Evolutionary conservation across 31 red algal species (phyloP), one percentile per base, ranked within the genome.

Genomic region (Bonnemaisonia californica): DNA sequence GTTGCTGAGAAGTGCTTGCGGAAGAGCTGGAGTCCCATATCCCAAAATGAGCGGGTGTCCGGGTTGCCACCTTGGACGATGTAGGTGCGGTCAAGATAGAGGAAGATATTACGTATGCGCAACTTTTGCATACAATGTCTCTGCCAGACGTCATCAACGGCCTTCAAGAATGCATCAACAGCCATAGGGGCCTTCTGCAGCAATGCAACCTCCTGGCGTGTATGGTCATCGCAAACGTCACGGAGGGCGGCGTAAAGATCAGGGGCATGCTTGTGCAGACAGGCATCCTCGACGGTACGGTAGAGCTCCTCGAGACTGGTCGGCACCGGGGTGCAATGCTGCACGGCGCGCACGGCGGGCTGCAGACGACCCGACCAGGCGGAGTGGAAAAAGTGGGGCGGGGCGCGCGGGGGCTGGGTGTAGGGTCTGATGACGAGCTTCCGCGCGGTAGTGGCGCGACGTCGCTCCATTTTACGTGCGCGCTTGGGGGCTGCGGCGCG

Each of bases 21-120:
- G 59, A 95, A 99, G 2, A 93, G 51, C 21, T 61, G 77, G 9
- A 96, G 62, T 11, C 86, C 93, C 93, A 99, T 94, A 54, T 99
- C 93, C 93, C 93, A 96, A 55, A 95, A 80, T 18, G 84, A 85
- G 2, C 82, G 57, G 18, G 92, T 86, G 0, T 87, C 57, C 2
- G 93, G 57, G 16, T 79, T 89, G 22, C 71, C 87, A 18, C 70
- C 62, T 38, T 92, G 88, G 12, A 95, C 71, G 1, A 95, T 94
- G 67, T 96, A 99, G 23, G 81, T 87, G 16, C 97, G 85, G 72
- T 99, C 97, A n/a, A 99, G 63, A 69, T 86, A 86, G 21, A 95
- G 86, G 70, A 99, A 99, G 55, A 99, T 95, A 62, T 72, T 54
- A 47, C 93, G 70, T 34, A 99, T 91, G 22, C 83, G 79, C 41